Evolutionary conservation across 2,329 filamentous ascomycete species (phyloP).

Genomic region (Aotearoamyces nothofagi): DNA sequence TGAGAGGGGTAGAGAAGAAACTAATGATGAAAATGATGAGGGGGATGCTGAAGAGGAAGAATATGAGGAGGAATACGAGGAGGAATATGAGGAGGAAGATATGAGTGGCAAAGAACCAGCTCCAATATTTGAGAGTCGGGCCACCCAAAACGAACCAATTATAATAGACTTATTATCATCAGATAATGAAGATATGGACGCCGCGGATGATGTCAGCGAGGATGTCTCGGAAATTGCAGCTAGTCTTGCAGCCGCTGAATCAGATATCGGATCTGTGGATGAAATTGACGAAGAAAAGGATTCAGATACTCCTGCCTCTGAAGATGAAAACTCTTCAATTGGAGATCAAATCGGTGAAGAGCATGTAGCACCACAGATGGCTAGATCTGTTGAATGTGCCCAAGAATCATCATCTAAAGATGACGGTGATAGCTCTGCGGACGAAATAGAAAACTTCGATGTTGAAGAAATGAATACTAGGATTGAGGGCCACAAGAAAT

Average conservation of each 20-base stretch:
- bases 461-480: slow-evolving; percentile 5
- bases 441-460: slow-evolving; percentile 3
- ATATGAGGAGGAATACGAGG: slow-evolving; percentile 12
- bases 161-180: slow-evolving; percentile 20
- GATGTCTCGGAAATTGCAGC: too few relatives aligned
- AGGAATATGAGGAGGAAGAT: slow-evolving; percentile 18
- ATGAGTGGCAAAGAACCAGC: slow-evolving; percentile 7
- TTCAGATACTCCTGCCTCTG: too few relatives aligned
- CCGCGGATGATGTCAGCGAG: not conserved
- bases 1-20: too few relatives aligned
- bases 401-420: too few relatives aligned
- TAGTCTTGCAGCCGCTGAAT: too few relatives aligned
- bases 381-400: too few relatives aligned
- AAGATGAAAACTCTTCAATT: too few relatives aligned
- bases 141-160: slow-evolving; percentile 8
- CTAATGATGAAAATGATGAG: not conserved
- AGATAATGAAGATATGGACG: slow-evolving; percentile 17
- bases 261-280: slow-evolving; percentile 16
- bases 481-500: slow-evolving; percentile 1
- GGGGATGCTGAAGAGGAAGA: slow-evolving; percentile 9
- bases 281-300: slow-evolving; percentile 3
- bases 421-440: too few relatives aligned
- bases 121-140: slow-evolving; percentile 1
- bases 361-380: too few relatives aligned
- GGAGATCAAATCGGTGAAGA: too few relatives aligned